Conservation (phyloP, 345 rosid genomes). For the Trapa incisa region DNA sequence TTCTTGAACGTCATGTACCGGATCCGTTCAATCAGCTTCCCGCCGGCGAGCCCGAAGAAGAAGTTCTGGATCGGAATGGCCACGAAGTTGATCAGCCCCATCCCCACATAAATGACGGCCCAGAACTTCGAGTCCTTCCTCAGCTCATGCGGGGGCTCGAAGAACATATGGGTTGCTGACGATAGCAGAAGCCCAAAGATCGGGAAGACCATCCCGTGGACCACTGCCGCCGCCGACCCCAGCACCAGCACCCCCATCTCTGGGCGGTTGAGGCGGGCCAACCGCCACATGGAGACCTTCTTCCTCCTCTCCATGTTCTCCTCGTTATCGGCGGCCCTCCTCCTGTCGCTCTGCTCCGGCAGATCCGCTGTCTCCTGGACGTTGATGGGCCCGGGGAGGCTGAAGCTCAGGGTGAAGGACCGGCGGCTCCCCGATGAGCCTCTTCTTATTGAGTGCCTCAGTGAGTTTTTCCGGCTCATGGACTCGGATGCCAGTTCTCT, state of each 20-base stretch:
- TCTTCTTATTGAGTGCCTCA: conserved; percentile 28
- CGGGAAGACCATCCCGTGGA: conserved; percentile 57
- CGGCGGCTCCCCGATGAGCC: conserved; percentile 29
- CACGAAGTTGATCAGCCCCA: conserved; percentile 24
- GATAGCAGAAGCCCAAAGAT: conserved; percentile 68
- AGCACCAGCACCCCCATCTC: conserved; percentile 43
- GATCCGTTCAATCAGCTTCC: conserved; percentile 57
- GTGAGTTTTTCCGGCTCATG: conserved; percentile 16
- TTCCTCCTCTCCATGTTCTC: conserved; percentile 17
- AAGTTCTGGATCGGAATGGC: conserved; percentile 51
- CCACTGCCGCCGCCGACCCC: conserved; percentile 48
- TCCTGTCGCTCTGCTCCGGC: background rate
- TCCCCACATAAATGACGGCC: conserved; percentile 34
- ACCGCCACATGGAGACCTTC: conserved; percentile 40
- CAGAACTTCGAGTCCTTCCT: conserved; percentile 45
- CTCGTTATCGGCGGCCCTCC: background rate
- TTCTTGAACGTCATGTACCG: conserved; percentile 57
- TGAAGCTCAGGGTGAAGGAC: conserved; percentile 26
- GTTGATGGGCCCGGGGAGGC: conserved; percentile 20
- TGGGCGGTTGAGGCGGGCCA: conserved; percentile 63
- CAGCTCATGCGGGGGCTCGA: conserved; percentile 26
- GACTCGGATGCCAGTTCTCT: conserved; percentile 10
- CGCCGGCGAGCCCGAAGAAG: conserved; percentile 71
- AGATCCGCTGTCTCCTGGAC: conserved; percentile 9
- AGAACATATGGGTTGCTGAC: conserved; percentile 54